Evolutionary conservation across 73 alveolate genomes (phyloP).

Genomic region (Paramecium tetraurelia): DNA sequence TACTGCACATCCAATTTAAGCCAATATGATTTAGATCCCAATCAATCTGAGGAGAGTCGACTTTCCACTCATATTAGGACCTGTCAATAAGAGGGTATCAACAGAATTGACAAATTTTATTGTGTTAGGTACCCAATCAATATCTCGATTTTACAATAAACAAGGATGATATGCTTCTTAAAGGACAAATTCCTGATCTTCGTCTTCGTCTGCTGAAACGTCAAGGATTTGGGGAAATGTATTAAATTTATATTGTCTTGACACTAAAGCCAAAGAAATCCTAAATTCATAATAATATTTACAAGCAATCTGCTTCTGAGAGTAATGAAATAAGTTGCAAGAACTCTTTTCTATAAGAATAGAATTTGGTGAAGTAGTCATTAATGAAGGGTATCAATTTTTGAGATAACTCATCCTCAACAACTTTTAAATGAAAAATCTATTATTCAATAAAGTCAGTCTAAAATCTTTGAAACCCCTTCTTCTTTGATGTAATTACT

Average conservation of each 20-base stretch:
- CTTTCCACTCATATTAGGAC: slow-evolving; percentile 99
- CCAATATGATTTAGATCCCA: slow-evolving; percentile 84
- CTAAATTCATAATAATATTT: neutral
- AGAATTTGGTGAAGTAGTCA: slow-evolving; percentile 63
- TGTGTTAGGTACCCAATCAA: slow-evolving; percentile 74
- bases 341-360: slow-evolving; percentile 69
- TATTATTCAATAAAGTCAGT: slow-evolving; percentile 65
- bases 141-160: slow-evolving; percentile 63
- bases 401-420: slow-evolving; percentile 65
- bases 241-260: neutral
- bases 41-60: slow-evolving; percentile 89
- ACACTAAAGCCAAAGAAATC: slow-evolving; percentile 67
- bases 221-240: slow-evolving; percentile 12
- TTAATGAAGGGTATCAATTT: slow-evolving; percentile 72
- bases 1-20: slow-evolving; percentile 88
- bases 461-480: slow-evolving; percentile 71
- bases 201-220: neutral
- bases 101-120: slow-evolving; percentile 56
- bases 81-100: slow-evolving; percentile 81
- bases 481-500: slow-evolving; percentile 77
- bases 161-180: slow-evolving; percentile 85
- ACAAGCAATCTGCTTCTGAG: neutral
- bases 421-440: slow-evolving; percentile 70
- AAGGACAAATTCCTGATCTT: neutral
- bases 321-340: neutral